These are phyloP conservation scores for Alectoria sarmentosa DNA, from an alignment of 495 filamentous ascomycete genomes.

Conservation along the genomic window DNA sequence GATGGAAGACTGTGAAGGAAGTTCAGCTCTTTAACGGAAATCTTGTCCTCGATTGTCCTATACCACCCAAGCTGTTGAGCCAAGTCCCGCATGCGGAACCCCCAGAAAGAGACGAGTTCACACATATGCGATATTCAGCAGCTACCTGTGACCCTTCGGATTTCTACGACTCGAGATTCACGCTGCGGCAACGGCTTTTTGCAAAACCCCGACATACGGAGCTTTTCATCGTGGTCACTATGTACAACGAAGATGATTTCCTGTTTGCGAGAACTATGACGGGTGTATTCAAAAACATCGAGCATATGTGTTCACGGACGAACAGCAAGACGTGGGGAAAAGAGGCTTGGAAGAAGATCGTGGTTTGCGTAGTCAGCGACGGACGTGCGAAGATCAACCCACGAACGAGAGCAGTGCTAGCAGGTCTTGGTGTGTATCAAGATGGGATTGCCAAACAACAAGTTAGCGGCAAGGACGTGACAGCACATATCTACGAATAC, in stretches of 20 bases:
- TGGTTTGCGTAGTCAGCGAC: conserved; percentile 96
- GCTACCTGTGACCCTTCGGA: conserved; percentile 91
- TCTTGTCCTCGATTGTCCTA: conserved; percentile 92
- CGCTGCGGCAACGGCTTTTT: conserved; percentile 88
- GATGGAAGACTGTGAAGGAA: conserved; percentile 99
- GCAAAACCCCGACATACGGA: conserved; percentile 91
- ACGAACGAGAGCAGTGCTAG: conserved; percentile 79
- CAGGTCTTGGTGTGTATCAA: conserved; percentile 93
- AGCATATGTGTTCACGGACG: conserved; percentile 88
- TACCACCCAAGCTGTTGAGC: conserved; percentile 81
- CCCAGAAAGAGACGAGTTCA: conserved; percentile 91
- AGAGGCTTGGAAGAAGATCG: conserved; percentile 99
- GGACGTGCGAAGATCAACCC: conserved; percentile 98
- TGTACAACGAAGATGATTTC: conserved; percentile 99
- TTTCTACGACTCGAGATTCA: conserved; percentile 85
- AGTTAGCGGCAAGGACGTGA: conserved; percentile 95
- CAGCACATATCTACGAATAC: conserved; percentile 98
- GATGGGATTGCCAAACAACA: conserved; percentile 98
- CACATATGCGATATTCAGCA: conserved; percentile 96
- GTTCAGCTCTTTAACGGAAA: conserved; percentile 96
- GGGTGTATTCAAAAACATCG: conserved; percentile 96
- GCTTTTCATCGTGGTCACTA: conserved; percentile 95
- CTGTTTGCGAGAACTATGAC: conserved; percentile 95
- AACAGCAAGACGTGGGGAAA: conserved; percentile 97
- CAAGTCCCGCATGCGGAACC: conserved; percentile 74